A percentile compares a stretch with the other conserved stretches of the same genome.
phyloP scores from a whole-genome alignment of 192 early-diverging fungal genomes.

The Backusella psychrophila region DNA sequence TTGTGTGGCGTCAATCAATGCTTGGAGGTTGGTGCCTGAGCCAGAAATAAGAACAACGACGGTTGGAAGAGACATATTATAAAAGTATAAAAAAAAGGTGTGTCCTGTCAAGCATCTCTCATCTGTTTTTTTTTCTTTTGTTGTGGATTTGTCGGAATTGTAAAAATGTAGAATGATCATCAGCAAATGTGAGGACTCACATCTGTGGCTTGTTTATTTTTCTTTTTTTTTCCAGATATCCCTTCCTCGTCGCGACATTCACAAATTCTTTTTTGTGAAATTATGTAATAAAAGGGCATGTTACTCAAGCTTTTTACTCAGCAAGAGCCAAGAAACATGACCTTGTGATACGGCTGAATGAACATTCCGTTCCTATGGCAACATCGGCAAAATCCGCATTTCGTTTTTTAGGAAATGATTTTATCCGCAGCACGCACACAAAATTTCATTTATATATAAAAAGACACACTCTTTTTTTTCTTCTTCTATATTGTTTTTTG shows the following conservation, averaged over 20 bases:
- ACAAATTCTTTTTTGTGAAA: background rate
- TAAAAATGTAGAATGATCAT: background rate
- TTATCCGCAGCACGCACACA: background rate
- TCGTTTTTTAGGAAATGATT: background rate
- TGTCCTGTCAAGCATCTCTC: background rate
- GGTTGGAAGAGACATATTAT: conserved; percentile 4
- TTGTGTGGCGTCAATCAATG: conserved; percentile 81
- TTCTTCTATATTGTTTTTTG: background rate
- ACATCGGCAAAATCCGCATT: background rate
- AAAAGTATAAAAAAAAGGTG: background rate
- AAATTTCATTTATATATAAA: background rate
- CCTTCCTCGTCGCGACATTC: background rate
- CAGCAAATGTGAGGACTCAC: background rate
- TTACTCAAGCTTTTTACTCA: background rate
- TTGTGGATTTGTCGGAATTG: background rate
- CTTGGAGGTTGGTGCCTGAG: conserved; percentile 94
- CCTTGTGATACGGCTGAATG: conserved; percentile 1
- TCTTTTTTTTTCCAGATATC: background rate
- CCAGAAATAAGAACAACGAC: conserved; percentile 96
- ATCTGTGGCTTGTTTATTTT: background rate
- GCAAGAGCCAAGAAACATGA: background rate
- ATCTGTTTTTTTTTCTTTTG: background rate
- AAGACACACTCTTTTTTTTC: background rate
- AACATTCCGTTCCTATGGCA: background rate
- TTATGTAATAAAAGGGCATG: background rate